Base-by-base conservation (phyloP, 1,139 yeast genomes). In the Insectozyma bohioensis region DNA sequence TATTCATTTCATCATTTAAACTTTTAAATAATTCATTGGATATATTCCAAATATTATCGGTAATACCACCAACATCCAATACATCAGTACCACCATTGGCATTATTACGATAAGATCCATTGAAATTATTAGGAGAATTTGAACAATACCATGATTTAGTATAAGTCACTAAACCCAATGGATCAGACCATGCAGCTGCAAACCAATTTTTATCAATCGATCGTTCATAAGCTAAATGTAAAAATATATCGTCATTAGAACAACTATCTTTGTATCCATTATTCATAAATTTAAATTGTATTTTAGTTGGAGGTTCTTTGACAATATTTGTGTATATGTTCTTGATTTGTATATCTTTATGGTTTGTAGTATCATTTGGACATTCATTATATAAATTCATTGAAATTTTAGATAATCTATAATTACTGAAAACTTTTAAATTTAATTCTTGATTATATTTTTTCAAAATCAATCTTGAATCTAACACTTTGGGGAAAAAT, bases 131-230 rank as follows among this genome's bases (percentile, higher is more conserved):
- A 4, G 11, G 12, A 7, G 45, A 18, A 18, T 21, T 35, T 5
- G 75, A 54, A 48, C 79, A 67, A 44, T 67, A 70, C 90, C 90
- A 83, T 1, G 90, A 75, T 45, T 80, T 83, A 1, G 81, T 73
- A 36, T 69, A 69, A 6, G 81, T 75, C 6, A 77, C 69, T 7
- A 67, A 66, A 0, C 96, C 96, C 49, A 74, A 71, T 32, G 92
- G 92, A 51, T 90, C 96, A 0, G 95, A 72, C 95, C 97, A 87
- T 0, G 95, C 83, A 0, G 87, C 95, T 17, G 82, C 78, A 30
- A 87, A 68, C 96, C 97, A 90, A 37, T 75, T 78, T 41, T 78
- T 80, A 51, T 90, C 96, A 4, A 75, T 67, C 0, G 95, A 84
- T 34, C 95, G 56, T 22, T 88, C 87, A 49, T 88, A 92, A 0